Evolutionary conservation across 768 basidiomycete species (phyloP), one percentile per base, ranked within the genome.

Genomic region (Tephrocybe sp.): DNA sequence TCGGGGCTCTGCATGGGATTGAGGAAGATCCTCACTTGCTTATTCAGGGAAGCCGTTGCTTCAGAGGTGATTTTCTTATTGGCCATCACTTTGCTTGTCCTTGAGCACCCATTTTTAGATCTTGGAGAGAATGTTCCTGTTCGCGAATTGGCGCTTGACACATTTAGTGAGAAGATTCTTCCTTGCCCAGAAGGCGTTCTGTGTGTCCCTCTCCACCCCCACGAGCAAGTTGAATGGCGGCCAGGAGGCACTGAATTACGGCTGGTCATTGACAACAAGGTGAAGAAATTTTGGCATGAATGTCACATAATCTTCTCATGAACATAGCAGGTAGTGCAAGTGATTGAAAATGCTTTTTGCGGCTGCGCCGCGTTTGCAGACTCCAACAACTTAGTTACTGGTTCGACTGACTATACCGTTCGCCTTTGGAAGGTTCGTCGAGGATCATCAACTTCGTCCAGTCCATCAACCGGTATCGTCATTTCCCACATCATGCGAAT

Each of bases 351-450:
- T 16, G 79, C 83, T 1, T 80, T 72, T 40, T 85, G 85, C 51
- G 83, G 77, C 10, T 90, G 89, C 49, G 92, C 89, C 1, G 74
- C 75, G 2, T 93, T 95, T 60, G 85, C 90, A 1, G 89, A 93
- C 63, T 68, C 77, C 6, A 77, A 76, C 17, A 82, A 79, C 33
- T 73, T 97, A 12, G 81, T 90, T 13, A 94, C 92, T 1, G 92
- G 92, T 2, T 88, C 85, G 12, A 78, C 78, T 38, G 89, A 92
- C 61, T 83, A 85, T 53, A 86, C 84, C 9, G 82, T 97, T n/a
- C 82, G 90, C 4, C 68, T 94, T 23, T 97, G 94, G 94, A 84
- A 75, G 53, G 56, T 88, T 8, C 66, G 67, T 10, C 77, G 78
- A 20, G 69, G 72, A 30, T 68, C 66, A 38, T 35, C 60, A 44